Conservation (phyloP, 129 eudicot species). For the Smallanthus sonchifolius region DNA sequence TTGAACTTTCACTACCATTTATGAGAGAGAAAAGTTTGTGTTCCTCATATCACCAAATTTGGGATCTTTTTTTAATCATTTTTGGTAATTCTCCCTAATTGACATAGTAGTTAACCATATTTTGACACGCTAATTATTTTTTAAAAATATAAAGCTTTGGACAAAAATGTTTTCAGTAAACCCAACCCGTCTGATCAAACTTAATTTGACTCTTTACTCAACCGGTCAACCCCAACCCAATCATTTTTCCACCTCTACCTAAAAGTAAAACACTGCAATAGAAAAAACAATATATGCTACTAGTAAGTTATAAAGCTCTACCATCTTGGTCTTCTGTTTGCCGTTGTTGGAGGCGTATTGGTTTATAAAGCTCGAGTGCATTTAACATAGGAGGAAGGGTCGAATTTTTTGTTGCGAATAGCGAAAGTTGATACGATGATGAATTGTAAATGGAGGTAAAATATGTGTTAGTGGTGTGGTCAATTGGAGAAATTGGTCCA, state of each 20-base stretch:
- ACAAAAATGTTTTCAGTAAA: not conserved
- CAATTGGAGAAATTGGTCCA: conserved; percentile 13
- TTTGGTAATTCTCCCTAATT: not conserved
- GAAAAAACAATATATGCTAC: not conserved
- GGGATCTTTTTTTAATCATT: not conserved
- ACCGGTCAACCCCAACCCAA: not conserved
- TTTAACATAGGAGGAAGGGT: conserved; percentile 36
- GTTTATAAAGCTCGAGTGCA: conserved; percentile 31
- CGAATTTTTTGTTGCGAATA: conserved; percentile 16
- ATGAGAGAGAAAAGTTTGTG: not conserved
- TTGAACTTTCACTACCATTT: not conserved
- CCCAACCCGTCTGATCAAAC: not conserved
- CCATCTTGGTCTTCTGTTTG: conserved; percentile 34
- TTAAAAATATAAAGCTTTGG: not conserved
- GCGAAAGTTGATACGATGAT: not conserved
- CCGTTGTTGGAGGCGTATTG: conserved; percentile 7
- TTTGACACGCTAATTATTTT: not conserved
- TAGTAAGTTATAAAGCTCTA: not conserved
- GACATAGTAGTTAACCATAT: not conserved
- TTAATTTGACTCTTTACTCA: not conserved
- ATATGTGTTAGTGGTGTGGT: not conserved
- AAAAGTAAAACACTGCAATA: not conserved
- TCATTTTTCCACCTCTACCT: not conserved
- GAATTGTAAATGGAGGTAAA: too few species aligned
- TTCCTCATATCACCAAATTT: not conserved